A percentile compares a stretch with the other conserved stretches of the same genome.
Evolutionary conservation across 495 filamentous ascomycete genomes (phyloP).

Genomic region (Ramalina intermedia): DNA sequence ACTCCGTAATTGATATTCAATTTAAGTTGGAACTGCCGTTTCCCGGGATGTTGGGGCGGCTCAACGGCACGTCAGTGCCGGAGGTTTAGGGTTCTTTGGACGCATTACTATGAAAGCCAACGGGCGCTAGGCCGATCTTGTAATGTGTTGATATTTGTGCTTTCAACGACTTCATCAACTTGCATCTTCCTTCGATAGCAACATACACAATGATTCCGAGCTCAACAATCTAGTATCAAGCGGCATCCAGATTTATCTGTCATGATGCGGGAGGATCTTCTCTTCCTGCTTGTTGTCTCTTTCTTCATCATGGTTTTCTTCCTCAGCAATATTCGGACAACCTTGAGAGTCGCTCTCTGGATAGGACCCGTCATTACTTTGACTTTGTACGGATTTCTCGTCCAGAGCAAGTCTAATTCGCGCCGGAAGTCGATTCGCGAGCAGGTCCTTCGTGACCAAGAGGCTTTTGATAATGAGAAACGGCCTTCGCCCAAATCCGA

Average conservation of each 20-base stretch:
- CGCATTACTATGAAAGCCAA: not conserved
- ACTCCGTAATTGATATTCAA: no score
- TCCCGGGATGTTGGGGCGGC: no score
- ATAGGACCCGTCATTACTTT: conserved; percentile 9
- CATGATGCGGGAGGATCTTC: no score
- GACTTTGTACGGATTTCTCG: conserved; percentile 10
- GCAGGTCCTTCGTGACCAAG: conserved; percentile 44
- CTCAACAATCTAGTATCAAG: no score
- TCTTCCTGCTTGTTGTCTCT: no score
- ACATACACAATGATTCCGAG: no score
- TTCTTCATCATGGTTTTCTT: not conserved
- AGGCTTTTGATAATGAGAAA: conserved; percentile 30
- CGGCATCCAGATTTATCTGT: no score
- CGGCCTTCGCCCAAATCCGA: conserved; percentile 22
- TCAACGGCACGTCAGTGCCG: no score
- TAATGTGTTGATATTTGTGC: conserved; percentile 3
- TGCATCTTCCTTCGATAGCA: no score
- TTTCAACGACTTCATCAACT: conserved; percentile 11
- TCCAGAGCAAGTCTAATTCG: conserved; percentile 27
- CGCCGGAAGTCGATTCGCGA: conserved; percentile 47
- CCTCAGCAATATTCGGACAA: not conserved
- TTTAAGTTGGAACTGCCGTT: no score
- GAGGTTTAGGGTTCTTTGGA: no score
- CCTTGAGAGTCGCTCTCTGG: no score
- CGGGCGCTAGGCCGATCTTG: not conserved